Evolutionary conservation across 257 asterid species (phyloP), one percentile per base, ranked within the genome.

Genomic region (Penstemon newberryi): DNA sequence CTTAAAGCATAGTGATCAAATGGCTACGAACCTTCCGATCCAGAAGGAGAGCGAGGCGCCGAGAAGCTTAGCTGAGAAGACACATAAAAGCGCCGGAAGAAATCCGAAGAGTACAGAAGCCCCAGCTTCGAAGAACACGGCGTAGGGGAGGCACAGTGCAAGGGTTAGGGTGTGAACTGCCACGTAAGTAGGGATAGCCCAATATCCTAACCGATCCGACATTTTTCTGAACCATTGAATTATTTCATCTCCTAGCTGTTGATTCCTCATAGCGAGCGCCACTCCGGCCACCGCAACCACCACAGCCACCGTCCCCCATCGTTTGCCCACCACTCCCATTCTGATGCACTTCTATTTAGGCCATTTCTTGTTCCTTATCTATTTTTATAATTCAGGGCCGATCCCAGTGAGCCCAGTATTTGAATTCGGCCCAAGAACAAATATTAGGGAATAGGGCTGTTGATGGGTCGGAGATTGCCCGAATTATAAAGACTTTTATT

Each of bases 11-110:
- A 9, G 5, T 10, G 9, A 36, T 43, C 10, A 37, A 10, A 57
- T 40, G 8, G 47, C 8, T 4, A 67, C 70, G 8, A 61, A 49
- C 86, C 98, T 86, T 86, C 99, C 99, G 74, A 93, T 90, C 86
- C 89, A 90, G 87, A 93, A 90, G 77, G 99, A 93, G 73, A 90
- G 89, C 1, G 98, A 90, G 19, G 98, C 97, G 6, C 92, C 98
- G 65, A 93, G 91, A 62, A 93, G 63, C 86, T 93, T 93, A 8
- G 97, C 98, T 15, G 88, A 81, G 70, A 93, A 93, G 69, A 93
- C 98, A 37, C 96, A 90, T 12, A 85, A 65, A 56, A 90, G 90
- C 51, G 96, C 97, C 10, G 97, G 97, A 59, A 86, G 68, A 63
- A 93, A 90, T 42, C 98, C 97, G 75, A 93, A 93, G 55, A 93